Evolutionary conservation across 116 monocot genomes (phyloP), one percentile per base, ranked within the genome.

Genomic region (Zostera marina): DNA sequence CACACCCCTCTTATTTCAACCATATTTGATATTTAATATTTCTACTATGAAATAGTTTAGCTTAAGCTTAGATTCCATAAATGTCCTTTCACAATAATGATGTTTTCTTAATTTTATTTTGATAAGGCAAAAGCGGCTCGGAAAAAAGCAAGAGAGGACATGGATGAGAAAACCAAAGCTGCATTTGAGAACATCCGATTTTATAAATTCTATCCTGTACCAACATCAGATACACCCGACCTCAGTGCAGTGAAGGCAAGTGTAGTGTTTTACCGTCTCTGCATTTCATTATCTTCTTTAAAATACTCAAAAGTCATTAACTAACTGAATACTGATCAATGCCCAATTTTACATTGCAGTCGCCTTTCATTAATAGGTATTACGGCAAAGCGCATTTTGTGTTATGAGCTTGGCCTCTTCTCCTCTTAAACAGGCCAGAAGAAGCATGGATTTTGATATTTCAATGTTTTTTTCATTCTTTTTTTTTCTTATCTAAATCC

Each of bases 131-230:
- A 66, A 61, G 92, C 87, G 73, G 80, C 78, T 9, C 72, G 87
- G 11, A 73, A 52, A 47, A 92, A 83, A 66, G 83, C 80, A 24
- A 74, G 81, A 15, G 81, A 81, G 44, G 76, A 83, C 22, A 87
- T 87, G 92, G 80, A 87, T 54, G 80, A 75, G 1, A 47, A 73
- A 58, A 80, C 65, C 4, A 87, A 54, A 73, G 46, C 80, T 44
- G 83, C 87, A 40, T 87, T 75, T 39, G 80, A 92, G 64, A 83
- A 74, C 48, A 83, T 92, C 74, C 56, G 52, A 63, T 70, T 87
- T 62, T 87, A 82, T 41, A 92, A 92, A 59, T 92, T 92, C 69
- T 86, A 92, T 64, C 91, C 91, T 11, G 71, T 79, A 12, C 56
- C 69, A 41, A 82, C 83, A 19, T 69, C 67, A 9, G 75, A 77